Conservation (phyloP, 2,329 filamentous ascomycete genomes). For the Elsinoe australis region DNA sequence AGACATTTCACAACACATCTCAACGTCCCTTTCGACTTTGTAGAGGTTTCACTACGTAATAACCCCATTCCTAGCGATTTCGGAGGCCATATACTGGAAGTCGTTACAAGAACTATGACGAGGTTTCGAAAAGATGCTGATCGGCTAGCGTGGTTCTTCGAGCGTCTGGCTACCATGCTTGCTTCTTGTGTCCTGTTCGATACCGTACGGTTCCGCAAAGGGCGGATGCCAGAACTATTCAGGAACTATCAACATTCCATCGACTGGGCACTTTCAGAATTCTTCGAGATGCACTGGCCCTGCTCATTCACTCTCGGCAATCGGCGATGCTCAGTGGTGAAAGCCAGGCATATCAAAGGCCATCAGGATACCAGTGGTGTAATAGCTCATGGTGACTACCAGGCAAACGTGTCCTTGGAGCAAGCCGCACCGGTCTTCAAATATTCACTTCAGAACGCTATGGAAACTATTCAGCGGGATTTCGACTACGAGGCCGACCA, state of each 20-base stretch:
- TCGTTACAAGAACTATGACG: conserved; percentile 38
- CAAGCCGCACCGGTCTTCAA: conserved; percentile 25
- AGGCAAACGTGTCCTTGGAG: conserved; percentile 32
- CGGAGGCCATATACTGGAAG: conserved; percentile 44
- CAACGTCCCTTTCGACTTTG: conserved; percentile 45
- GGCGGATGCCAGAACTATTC: conserved; percentile 34
- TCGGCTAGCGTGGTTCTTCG: conserved; percentile 35
- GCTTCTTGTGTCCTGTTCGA: conserved; percentile 47
- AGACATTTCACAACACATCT: conserved; percentile 43
- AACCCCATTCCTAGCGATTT: conserved; percentile 44
- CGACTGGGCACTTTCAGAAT: conserved; percentile 34
- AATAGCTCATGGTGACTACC: conserved; percentile 37
- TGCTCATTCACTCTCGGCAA: conserved; percentile 36
- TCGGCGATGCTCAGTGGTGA: conserved; percentile 28
- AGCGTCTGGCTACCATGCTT: conserved; percentile 41
- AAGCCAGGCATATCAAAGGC: conserved; percentile 36
- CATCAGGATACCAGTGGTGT: conserved; percentile 42
- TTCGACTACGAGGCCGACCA: conserved; percentile 7
- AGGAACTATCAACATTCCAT: conserved; percentile 38
- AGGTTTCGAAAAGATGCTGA: conserved; percentile 28
- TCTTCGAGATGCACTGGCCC: conserved; percentile 35
- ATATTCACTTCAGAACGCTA: conserved; percentile 25
- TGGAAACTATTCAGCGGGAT: conserved; percentile 20
- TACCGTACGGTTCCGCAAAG: conserved; percentile 35
- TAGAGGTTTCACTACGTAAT: conserved; percentile 38